Base-by-base conservation (phyloP, 495 filamentous ascomycete genomes). In the Trichoderma virens region DNA sequence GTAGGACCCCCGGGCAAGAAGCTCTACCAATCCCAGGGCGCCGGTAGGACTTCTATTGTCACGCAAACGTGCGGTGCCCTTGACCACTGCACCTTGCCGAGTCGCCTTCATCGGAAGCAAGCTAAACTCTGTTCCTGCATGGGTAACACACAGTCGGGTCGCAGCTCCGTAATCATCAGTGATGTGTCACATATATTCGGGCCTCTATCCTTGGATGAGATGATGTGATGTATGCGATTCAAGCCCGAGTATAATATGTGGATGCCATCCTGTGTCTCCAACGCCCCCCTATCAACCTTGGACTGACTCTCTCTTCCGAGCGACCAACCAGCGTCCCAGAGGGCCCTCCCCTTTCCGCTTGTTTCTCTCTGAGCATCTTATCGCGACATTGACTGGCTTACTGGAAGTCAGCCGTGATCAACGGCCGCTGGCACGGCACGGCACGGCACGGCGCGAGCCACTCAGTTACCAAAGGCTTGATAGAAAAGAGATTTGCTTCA, bases 131-230 rank as follows among this genome's bases (percentile, higher is more conserved):
- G 47, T 56, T 28, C 47, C 47, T 56, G 47, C 47, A 28, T 56
- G 47, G 47, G 47, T 56, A 56, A 56, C 47, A 56, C 47, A 56
- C 47, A 56, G 3, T 28, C 23, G 47, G 47, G 47, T 30, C 25
- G 6, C 7, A 27, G 23, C 25, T 56, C 47, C 47, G 7, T 14
- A 20, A n/a, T 47, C 9, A 56, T 28, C 47, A 28, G 47, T 28
- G 23, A 28, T 56, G 47, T 56, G 47, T 30, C 47, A 56, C 47
- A 56, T 56, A 27, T 56, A 56, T 30, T 30, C 47, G 28, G 23
- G 47, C n/a, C 23, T 27, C 43, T 27, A 13, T 28, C 47, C 47
- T 30, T 3, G 25, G 14, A 14, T 14, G 47, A 28, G 25, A n/a
- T 56, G 47, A 28, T 27, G 8, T 9, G 16, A 28, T 56, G 11